Evolutionary conservation across 805 yeast genomes (phyloP).

Genomic region (Saccharomycopsis javanensis): DNA sequence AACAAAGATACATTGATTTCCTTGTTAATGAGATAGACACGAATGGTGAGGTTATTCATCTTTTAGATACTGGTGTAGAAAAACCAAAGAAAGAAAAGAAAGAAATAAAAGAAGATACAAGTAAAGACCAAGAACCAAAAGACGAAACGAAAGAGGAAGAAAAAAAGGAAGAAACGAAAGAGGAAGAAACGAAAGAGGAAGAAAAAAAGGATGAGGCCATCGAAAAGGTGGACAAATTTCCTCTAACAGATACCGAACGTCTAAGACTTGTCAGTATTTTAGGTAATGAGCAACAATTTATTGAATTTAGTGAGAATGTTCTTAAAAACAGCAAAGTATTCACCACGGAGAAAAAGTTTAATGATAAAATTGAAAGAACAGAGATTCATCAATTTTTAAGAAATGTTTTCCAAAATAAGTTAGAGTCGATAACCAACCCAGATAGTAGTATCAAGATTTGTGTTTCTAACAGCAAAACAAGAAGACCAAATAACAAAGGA

Average conservation of each 20-base stretch:
- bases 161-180: constrained; percentile 17
- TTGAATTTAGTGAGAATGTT: constrained; percentile 31
- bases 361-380: constrained; percentile 68
- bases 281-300: constrained; percentile 10
- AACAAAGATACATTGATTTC: constrained; percentile 88
- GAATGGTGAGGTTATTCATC: constrained; percentile 62
- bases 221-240: constrained; percentile 20
- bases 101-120: constrained; percentile 29
- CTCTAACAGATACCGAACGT: constrained; percentile 11
- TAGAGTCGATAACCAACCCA: constrained; percentile 73
- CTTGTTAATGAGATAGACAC: constrained; percentile 78
- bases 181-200: constrained; percentile 19
- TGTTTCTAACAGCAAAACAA: constrained; percentile 36
- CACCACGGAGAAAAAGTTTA: constrained; percentile 40
- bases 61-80: constrained; percentile 64
- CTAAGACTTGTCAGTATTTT: constrained; percentile 3
- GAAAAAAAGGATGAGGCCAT: constrained; percentile 22
- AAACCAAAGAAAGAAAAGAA: constrained; percentile 34
- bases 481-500: constrained; percentile 23
- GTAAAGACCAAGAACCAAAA: constrained; percentile 24
- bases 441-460: constrained; percentile 57
- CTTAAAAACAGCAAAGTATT: constrained; percentile 47
- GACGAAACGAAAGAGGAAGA: constrained; percentile 18
- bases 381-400: constrained; percentile 69
- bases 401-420: constrained; percentile 56